A percentile compares a stretch with the other conserved stretches of the same genome.
Conservation (phyloP, 176 grass and related monocot species). For the Eleusine coracana region DNA sequence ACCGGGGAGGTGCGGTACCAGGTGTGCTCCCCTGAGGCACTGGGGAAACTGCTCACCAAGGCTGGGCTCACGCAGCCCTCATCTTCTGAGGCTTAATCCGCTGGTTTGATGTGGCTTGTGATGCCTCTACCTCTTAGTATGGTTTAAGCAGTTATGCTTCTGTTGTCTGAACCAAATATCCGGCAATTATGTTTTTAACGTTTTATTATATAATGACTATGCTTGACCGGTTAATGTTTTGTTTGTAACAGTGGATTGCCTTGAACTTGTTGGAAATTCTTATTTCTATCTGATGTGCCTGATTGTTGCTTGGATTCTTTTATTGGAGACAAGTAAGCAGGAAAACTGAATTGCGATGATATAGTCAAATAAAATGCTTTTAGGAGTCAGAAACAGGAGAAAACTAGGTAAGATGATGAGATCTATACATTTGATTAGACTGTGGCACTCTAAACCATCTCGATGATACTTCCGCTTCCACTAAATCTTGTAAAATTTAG, state of each 20-base stretch:
- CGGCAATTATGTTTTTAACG: conserved; percentile 39
- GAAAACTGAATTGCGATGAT: neutral
- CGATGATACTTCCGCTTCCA: neutral
- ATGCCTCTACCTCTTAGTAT: conserved; percentile 50
- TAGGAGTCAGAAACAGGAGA: neutral
- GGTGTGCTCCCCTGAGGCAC: conserved; percentile 68
- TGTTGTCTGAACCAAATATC: conserved; percentile 49
- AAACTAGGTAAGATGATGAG: conserved; percentile 19
- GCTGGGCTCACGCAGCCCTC: conserved; percentile 69
- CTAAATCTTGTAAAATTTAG: neutral
- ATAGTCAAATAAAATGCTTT: neutral
- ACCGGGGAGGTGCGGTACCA: conserved; percentile 80
- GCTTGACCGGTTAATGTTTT: conserved; percentile 38
- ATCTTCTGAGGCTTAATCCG: conserved; percentile 42
- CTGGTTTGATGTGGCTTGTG: conserved; percentile 42
- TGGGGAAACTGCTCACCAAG: conserved; percentile 69
- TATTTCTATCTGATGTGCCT: conserved; percentile 1
- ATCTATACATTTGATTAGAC: conserved; percentile 4
- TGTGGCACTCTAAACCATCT: neutral
- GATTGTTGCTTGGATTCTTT: neutral
- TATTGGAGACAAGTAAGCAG: neutral
- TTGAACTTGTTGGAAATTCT: conserved; percentile 22
- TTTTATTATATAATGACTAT: conserved; percentile 31
- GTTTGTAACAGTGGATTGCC: conserved; percentile 37
- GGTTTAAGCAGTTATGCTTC: conserved; percentile 39